Evolutionary conservation across 106 monocot genomes (phyloP), one percentile per base, ranked within the genome.

Genomic region (Allium cepa): DNA sequence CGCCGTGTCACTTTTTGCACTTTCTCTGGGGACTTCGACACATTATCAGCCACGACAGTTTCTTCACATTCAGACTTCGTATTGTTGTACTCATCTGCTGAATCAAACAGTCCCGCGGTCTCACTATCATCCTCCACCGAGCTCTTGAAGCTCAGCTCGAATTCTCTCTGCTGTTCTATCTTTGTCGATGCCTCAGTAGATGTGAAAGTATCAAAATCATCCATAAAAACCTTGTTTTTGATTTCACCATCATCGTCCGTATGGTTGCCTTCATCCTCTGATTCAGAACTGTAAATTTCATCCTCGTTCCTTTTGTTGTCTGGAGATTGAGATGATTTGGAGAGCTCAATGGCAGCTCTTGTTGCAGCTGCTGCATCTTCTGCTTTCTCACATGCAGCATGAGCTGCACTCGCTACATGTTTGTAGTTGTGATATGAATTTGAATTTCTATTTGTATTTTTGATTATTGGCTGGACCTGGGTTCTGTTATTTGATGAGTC

Each of bases 331-430:
- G n/a, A n/a, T n/a, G n/a, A n/a, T n/a, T n/a, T n/a, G n/a, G n/a
- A n/a, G n/a, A n/a, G n/a, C n/a, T n/a, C n/a, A n/a, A n/a, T n/a
- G n/a, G n/a, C n/a, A n/a, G n/a, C n/a, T n/a, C n/a, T n/a, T n/a
- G n/a, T n/a, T n/a, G n/a, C n/a, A n/a, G n/a, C n/a, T n/a, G n/a
- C n/a, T n/a, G n/a, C n/a, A n/a, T n/a, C n/a, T n/a, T n/a, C n/a
- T n/a, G n/a, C n/a, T n/a, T n/a, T n/a, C n/a, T n/a, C n/a, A n/a
- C n/a, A n/a, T n/a, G n/a, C n/a, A n/a, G n/a, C n/a, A n/a, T n/a
- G 82, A 3, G 94, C 87, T 10, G 90, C 94, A 22, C 75, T 78
- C 10, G 48, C 72, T 15, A 73, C 87, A 62, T 94, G 87, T 64
- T 72, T 79, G 70, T 88, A 82, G 46, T 63, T 73, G 46, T 60